Percentiles rank a stretch among this genome's conserved stretches.
Evolutionary conservation across 139 green algal genomes (phyloP).

Genomic region (Chlorella ohadii): DNA sequence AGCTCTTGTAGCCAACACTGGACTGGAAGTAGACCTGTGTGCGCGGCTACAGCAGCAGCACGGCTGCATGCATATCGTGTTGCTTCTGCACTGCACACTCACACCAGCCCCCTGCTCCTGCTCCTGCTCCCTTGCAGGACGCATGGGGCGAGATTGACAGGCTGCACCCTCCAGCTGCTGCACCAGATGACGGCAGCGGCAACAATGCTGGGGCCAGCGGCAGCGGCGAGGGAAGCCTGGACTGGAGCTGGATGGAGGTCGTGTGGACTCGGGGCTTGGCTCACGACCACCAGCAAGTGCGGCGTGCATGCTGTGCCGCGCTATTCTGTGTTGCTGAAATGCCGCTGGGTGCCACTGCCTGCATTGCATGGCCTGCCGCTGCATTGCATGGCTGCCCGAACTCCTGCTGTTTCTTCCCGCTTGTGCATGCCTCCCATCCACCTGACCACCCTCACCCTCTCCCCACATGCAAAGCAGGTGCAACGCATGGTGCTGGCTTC

Average conservation of each 20-base stretch:
- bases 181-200: neutral
- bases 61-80: too few species aligned
- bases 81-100: too few species aligned
- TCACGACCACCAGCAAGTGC: constrained; percentile 7
- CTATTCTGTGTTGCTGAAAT: neutral
- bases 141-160: constrained; percentile 27
- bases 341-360: neutral
- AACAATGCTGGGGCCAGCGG: neutral
- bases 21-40: too few species aligned
- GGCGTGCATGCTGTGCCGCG: neutral
- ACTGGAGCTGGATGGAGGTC: constrained; percentile 18
- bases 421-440: neutral
- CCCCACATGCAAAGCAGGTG: neutral
- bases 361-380: neutral
- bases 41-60: too few species aligned
- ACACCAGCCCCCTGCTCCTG: too few species aligned
- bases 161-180: constrained; percentile 22
- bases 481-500: neutral
- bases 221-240: neutral
- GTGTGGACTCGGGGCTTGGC: neutral
- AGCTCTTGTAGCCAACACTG: too few species aligned
- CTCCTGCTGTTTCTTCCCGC: too few species aligned
- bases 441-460: too few species aligned
- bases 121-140: too few species aligned
- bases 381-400: neutral